phyloP scores from a whole-genome alignment of 2,329 filamentous ascomycete genomes.

The Magnaporthiopsis poae region DNA sequence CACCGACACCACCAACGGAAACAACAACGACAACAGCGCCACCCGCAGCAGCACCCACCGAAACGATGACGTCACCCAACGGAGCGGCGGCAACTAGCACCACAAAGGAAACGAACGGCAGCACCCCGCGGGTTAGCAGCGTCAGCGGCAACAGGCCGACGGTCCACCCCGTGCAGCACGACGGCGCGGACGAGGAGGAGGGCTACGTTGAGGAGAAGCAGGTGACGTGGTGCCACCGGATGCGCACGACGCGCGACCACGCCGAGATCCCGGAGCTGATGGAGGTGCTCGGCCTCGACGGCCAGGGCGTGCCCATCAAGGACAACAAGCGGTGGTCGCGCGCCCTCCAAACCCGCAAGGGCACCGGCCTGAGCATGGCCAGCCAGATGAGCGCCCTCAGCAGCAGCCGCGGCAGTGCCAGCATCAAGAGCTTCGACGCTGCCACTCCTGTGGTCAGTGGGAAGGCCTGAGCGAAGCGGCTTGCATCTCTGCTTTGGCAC shows the following conservation, averaged over 20 bases:
- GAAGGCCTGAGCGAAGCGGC: neutral
- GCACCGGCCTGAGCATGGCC: constrained; percentile 42
- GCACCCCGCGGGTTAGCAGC: neutral
- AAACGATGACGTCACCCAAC: neutral
- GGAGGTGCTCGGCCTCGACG: constrained; percentile 49
- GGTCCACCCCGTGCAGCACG: constrained; percentile 10
- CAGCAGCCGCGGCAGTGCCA: neutral
- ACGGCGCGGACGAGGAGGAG: constrained; percentile 18
- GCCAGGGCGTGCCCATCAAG: constrained; percentile 26
- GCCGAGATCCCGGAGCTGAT: constrained; percentile 59
- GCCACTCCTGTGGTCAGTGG: neutral
- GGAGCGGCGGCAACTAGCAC: neutral
- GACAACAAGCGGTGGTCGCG: constrained; percentile 36
- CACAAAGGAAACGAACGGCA: neutral
- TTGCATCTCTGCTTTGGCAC: no score
- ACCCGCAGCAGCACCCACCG: neutral
- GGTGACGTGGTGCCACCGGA: constrained; percentile 72
- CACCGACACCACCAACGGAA: neutral
- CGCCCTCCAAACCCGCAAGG: constrained; percentile 40
- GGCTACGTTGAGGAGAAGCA: constrained; percentile 41
- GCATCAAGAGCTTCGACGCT: neutral
- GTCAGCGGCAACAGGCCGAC: constrained; percentile 1
- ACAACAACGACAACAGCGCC: neutral
- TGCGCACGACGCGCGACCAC: constrained; percentile 71
- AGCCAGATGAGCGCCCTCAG: constrained; percentile 36